These are phyloP conservation scores for Zygosaccharomyces pseudorouxii DNA, from an alignment of 805 yeast genomes.

Conservation along the genomic window DNA sequence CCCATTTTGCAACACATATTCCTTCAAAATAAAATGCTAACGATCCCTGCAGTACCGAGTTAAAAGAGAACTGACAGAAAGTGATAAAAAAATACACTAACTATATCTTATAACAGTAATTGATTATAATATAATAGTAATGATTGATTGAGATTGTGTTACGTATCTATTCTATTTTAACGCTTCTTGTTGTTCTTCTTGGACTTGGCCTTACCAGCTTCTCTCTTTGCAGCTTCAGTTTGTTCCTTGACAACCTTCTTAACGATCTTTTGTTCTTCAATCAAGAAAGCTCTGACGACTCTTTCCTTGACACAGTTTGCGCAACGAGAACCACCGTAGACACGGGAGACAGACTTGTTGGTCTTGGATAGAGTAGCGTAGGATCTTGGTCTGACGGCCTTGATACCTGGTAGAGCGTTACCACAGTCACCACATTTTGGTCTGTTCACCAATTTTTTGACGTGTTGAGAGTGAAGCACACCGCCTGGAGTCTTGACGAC, in stretches of 20 bases:
- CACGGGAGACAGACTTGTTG: slow-evolving; percentile 97
- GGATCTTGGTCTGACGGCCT: slow-evolving; percentile 97
- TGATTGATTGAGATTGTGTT: background rate
- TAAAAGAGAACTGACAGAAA: no score
- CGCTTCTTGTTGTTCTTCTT: slow-evolving; percentile 24
- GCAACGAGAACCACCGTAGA: slow-evolving; percentile 99
- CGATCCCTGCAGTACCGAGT: no score
- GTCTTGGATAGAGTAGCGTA: slow-evolving; percentile 93
- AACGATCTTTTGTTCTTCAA: slow-evolving; percentile 99
- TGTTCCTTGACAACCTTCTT: slow-evolving; percentile 98
- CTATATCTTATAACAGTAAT: no score
- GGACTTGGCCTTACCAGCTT: slow-evolving; percentile 41
- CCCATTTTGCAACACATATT: background rate
- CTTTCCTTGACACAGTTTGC: slow-evolving; percentile 99
- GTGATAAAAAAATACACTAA: background rate
- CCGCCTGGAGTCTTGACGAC: slow-evolving; percentile 99
- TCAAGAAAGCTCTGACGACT: slow-evolving; percentile 98
- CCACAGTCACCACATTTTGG: slow-evolving; percentile 90
- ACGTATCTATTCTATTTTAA: slow-evolving; percentile 1
- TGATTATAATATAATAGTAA: no score
- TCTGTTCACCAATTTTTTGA: slow-evolving; percentile 85
- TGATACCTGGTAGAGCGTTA: slow-evolving; percentile 75
- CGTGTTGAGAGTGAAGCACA: slow-evolving; percentile 95
- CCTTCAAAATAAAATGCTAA: background rate
- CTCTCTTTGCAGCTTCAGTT: slow-evolving; percentile 79